phyloP scores from a whole-genome alignment of 2,329 filamentous ascomycete genomes.

The Acarospora socialis region DNA sequence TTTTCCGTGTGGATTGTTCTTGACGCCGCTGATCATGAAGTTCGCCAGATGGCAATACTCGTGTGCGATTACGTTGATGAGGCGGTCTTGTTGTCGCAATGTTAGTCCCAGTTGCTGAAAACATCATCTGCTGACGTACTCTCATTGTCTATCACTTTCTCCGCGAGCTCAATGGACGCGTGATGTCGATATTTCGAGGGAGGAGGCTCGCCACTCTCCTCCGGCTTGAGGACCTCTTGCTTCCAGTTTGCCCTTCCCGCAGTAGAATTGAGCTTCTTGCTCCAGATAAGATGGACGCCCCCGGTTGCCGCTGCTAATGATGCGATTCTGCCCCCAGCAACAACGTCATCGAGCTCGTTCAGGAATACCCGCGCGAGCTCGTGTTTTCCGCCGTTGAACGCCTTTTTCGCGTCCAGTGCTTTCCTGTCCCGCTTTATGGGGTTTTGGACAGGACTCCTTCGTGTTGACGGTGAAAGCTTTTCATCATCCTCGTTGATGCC shows the following conservation, averaged over 20 bases:
- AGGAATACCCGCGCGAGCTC: constrained; percentile 40
- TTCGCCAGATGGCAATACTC: constrained; percentile 92
- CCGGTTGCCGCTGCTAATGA: constrained; percentile 37
- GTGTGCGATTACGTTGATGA: constrained; percentile 86
- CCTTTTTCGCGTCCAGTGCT: constrained; percentile 28
- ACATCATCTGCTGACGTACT: no score
- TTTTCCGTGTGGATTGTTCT: constrained; percentile 64
- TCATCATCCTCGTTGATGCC: constrained; percentile 13
- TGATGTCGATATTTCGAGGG: constrained; percentile 36
- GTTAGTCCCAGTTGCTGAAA: background rate
- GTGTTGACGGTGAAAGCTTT: constrained; percentile 15
- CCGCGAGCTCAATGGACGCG: constrained; percentile 73
- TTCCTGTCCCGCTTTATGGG: constrained; percentile 16
- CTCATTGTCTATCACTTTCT: constrained; percentile 71
- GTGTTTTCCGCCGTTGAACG: constrained; percentile 40
- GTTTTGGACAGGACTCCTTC: constrained; percentile 18
- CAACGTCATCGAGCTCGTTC: constrained; percentile 38
- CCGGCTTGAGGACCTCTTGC: constrained; percentile 37
- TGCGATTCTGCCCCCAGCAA: constrained; percentile 35
- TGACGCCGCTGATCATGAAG: constrained; percentile 69
- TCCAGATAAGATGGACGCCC: constrained; percentile 47
- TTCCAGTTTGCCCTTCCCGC: constrained; percentile 58
- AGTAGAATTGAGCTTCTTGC: constrained; percentile 46
- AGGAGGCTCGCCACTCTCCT: constrained; percentile 1
- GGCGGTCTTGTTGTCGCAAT: constrained; percentile 43